Evolutionary conservation across 306 rosid genomes (phyloP).

Genomic region (Pachyrhizus erosus): DNA sequence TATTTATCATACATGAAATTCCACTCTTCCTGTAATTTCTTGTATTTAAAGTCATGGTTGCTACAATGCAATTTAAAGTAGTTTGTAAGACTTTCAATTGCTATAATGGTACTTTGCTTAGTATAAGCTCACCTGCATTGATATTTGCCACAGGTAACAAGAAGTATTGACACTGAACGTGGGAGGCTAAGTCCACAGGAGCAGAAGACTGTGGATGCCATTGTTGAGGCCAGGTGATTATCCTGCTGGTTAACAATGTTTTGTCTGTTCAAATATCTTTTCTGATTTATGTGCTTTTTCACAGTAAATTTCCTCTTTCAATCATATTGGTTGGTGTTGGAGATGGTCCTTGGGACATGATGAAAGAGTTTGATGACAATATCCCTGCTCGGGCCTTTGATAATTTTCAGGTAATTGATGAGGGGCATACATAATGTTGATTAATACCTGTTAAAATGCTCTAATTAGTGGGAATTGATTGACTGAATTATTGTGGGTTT

Average conservation of each 20-base stretch:
- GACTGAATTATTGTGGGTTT: slow-evolving; percentile 20
- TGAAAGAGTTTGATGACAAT: slow-evolving; percentile 94
- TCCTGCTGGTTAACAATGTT: background rate
- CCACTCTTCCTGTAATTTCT: background rate
- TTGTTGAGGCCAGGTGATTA: slow-evolving; percentile 91
- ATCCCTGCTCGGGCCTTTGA: slow-evolving; percentile 89
- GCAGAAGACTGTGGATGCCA: slow-evolving; percentile 86
- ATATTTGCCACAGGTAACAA: slow-evolving; percentile 75
- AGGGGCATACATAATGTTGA: background rate
- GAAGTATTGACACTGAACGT: slow-evolving; percentile 82
- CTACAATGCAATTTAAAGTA: slow-evolving; percentile 1
- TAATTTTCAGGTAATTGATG: slow-evolving; percentile 80
- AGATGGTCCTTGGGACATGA: slow-evolving; percentile 99
- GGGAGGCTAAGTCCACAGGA: slow-evolving; percentile 92
- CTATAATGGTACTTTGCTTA: slow-evolving; percentile 11
- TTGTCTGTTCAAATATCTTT: slow-evolving; percentile 28
- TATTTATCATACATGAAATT: background rate
- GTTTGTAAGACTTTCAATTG: background rate
- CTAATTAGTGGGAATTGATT: slow-evolving; percentile 25
- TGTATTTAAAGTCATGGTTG: background rate
- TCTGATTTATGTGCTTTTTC: slow-evolving; percentile 41
- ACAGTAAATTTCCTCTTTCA: slow-evolving; percentile 92
- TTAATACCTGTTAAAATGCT: slow-evolving; percentile 15
- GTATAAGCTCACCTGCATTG: background rate
- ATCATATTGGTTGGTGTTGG: slow-evolving; percentile 96